These are phyloP conservation scores for Coniochaeta pulveracea DNA, from an alignment of 2,329 filamentous ascomycete species.

Conservation along the genomic window DNA sequence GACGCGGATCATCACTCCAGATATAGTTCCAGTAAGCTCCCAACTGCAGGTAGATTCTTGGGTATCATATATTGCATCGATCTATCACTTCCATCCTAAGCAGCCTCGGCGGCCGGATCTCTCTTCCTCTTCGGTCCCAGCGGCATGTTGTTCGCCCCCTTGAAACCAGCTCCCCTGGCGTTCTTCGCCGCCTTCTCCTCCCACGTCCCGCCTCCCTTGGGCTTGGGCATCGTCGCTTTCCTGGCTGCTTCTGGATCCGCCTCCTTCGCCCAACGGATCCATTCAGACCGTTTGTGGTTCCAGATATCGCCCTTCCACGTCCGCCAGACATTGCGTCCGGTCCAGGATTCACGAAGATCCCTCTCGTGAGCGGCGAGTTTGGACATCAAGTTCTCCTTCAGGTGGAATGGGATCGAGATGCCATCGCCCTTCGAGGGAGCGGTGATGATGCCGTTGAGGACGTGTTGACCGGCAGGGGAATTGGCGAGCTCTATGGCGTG, in stretches of 20 bases:
- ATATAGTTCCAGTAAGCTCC: no score
- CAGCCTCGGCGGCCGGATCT: no score
- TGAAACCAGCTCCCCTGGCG: no score
- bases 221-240: slow-evolving; percentile 22
- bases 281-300: slow-evolving; percentile 39
- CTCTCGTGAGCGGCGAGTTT: slow-evolving; percentile 35
- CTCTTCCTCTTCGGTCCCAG: neutral
- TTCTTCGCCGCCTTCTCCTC: slow-evolving; percentile 6
- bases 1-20: no score
- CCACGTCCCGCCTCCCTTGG: slow-evolving; percentile 7
- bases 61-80: no score
- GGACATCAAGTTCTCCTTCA: slow-evolving; percentile 44
- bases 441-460: slow-evolving; percentile 35
- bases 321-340: slow-evolving; percentile 45
- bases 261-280: slow-evolving; percentile 46
- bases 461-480: slow-evolving; percentile 38
- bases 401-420: slow-evolving; percentile 41
- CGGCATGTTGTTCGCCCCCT: slow-evolving; percentile 1
- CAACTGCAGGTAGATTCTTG: no score
- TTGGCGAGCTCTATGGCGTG: slow-evolving; percentile 32
- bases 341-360: slow-evolving; percentile 39
- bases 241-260: slow-evolving; percentile 24
- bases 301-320: slow-evolving; percentile 47
- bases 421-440: slow-evolving; percentile 37
- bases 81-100: no score